phyloP scores from a whole-genome alignment of 192 early-diverging fungal genomes.

The Paraglomus brasilianum region DNA sequence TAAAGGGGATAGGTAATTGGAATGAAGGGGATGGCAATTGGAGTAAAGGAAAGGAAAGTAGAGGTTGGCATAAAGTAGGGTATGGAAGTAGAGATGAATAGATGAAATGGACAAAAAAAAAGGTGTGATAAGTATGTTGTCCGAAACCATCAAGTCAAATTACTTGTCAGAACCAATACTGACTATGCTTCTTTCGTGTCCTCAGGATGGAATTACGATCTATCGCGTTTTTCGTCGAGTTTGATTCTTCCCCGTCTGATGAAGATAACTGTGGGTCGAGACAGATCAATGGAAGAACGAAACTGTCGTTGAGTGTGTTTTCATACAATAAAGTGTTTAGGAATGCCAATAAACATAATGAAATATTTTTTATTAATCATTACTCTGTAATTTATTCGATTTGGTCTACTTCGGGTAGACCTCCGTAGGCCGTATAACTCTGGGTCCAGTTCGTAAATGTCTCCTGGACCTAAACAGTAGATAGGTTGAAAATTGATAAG shows the following conservation, averaged over 20 bases:
- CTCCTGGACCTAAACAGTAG: constrained; percentile 12
- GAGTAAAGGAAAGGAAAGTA: neutral
- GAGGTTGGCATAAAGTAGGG: neutral
- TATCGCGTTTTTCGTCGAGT: too few relatives aligned
- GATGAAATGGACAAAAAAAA: neutral
- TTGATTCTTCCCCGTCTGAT: too few relatives aligned
- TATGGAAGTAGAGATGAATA: neutral
- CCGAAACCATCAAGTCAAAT: too few relatives aligned
- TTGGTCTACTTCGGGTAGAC: constrained; percentile 1
- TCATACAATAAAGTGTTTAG: neutral
- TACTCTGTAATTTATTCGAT: constrained; percentile 22
- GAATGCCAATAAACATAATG: neutral
- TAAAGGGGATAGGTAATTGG: constrained; percentile 4
- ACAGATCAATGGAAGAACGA: too few relatives aligned
- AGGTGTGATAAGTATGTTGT: too few relatives aligned
- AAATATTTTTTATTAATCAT: neutral
- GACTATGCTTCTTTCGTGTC: too few relatives aligned
- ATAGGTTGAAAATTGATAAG: too few relatives aligned
- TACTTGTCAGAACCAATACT: too few relatives aligned
- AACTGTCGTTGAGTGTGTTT: too few relatives aligned
- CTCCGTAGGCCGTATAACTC: constrained; percentile 26
- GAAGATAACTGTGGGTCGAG: too few relatives aligned
- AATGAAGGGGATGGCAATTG: constrained; percentile 19
- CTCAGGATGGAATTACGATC: too few relatives aligned
- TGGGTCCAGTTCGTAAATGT: constrained; percentile 17